Evolutionary conservation across 352 stramenopile species (phyloP).

Genomic region (Globisporangium ultimum): DNA sequence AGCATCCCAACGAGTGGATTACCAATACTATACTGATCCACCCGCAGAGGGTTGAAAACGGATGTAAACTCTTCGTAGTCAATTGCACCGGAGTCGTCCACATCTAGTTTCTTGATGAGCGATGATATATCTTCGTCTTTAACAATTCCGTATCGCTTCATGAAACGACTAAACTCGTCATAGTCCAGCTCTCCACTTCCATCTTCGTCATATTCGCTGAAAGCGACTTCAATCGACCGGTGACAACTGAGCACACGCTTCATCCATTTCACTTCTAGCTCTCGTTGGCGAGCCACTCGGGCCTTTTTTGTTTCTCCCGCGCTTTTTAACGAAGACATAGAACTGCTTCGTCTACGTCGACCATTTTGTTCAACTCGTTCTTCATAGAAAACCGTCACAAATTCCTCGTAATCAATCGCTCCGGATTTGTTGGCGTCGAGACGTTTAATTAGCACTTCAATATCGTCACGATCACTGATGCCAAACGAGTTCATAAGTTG

Average conservation of each 20-base stretch:
- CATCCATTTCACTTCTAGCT: slow-evolving; percentile 65
- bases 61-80: slow-evolving; percentile 54
- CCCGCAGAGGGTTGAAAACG: slow-evolving; percentile 48
- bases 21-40: slow-evolving; percentile 14
- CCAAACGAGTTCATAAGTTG: slow-evolving; percentile 48
- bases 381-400: slow-evolving; percentile 59
- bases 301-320: slow-evolving; percentile 23
- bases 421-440: slow-evolving; percentile 45
- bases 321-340: background rate
- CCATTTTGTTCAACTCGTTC: slow-evolving; percentile 7
- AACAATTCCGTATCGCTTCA: slow-evolving; percentile 70
- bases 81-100: slow-evolving; percentile 44
- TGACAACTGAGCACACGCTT: slow-evolving; percentile 56
- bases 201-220: slow-evolving; percentile 62
- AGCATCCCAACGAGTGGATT: slow-evolving; percentile 2
- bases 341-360: background rate
- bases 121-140: slow-evolving; percentile 48
- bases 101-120: slow-evolving; percentile 43
- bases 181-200: slow-evolving; percentile 48
- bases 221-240: slow-evolving; percentile 50
- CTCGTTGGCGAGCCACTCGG: slow-evolving; percentile 28
- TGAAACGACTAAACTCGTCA: slow-evolving; percentile 58
- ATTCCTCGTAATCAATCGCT: slow-evolving; percentile 62
- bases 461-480: slow-evolving; percentile 36
- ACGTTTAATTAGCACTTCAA: slow-evolving; percentile 38